These are phyloP conservation scores for Dendrobium officinale DNA, from an alignment of 106 monocot genomes.

Conservation along the genomic window DNA sequence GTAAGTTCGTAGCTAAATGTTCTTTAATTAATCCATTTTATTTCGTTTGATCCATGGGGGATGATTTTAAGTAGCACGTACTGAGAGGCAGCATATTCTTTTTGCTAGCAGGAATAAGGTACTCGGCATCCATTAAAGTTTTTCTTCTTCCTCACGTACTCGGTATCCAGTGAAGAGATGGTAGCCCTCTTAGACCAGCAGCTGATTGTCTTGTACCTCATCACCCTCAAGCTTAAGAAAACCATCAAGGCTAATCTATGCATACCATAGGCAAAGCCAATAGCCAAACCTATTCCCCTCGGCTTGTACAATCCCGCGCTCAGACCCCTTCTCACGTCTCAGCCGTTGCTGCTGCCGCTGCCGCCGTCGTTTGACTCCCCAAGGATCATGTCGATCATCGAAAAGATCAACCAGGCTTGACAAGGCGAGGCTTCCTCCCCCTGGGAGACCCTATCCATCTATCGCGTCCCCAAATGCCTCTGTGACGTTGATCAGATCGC, in stretches of 20 bases:
- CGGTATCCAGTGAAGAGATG: conserved; percentile 20
- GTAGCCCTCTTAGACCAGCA: conserved; percentile 76
- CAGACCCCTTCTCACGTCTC: too few species aligned
- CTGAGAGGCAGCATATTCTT: too few species aligned
- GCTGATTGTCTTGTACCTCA: conserved; percentile 66
- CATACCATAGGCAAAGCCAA: background rate
- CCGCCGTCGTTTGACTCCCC: conserved; percentile 3
- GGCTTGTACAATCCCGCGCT: conserved; percentile 3
- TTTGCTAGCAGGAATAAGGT: too few species aligned
- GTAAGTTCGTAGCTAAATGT: too few species aligned
- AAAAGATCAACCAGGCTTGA: conserved; percentile 39
- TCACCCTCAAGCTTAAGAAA: conserved; percentile 71
- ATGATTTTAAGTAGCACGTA: too few species aligned
- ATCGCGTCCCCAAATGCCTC: too few species aligned
- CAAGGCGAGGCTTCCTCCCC: conserved; percentile 17
- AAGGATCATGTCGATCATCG: conserved; percentile 46
- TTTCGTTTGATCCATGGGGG: too few species aligned
- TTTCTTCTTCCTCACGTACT: too few species aligned
- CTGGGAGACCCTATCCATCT: too few species aligned
- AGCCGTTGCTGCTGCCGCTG: background rate
- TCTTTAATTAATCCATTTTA: too few species aligned
- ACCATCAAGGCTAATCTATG: conserved; percentile 17
- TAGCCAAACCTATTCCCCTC: conserved; percentile 33
- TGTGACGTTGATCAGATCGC: too few species aligned
- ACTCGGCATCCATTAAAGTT: too few species aligned